Evolutionary conservation across 495 filamentous ascomycete species (phyloP), one percentile per base, ranked within the genome.

Genomic region (Lichenothelia convexa): DNA sequence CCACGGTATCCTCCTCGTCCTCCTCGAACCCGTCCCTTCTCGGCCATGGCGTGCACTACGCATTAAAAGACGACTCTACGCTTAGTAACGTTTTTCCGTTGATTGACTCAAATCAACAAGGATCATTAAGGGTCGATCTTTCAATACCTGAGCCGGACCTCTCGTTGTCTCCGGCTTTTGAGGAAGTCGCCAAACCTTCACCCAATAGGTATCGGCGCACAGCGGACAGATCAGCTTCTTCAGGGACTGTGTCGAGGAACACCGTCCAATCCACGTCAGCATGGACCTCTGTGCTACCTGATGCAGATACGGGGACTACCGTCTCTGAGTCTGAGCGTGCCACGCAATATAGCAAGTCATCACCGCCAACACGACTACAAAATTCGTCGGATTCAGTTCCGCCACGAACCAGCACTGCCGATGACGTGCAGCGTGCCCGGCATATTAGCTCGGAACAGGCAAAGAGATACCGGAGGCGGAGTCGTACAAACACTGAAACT

Each of bases 401-500:
- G 47, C 38, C 38, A 43, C 22, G 66, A 26, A 60, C 58, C 1
- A 54, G 56, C 3, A 75, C 68, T 48, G 65, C 60, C 3, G 70
- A 75, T 55, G 70, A 73, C 44, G 58, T 58, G 21, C 59, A 62
- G 21, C 22, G 54, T 15, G 54, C 66, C 21, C 50, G 41, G 53
- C 50, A 30, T 35, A 50, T 33, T 49, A 57, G 32, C 22, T 60
- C 67, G 13, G 82, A 87, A 32, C 61, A 73, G 34, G 70, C 76
- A 7, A 80, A 80, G 54, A 68, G 78, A 42, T 80, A 84, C 58
- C 65, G 85, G 42, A 70, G 85, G 47, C 69, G 84, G 37, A 93
- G 85, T 51, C 68, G 85, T 62, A 79, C 80, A 38, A 79, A 70
- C 32, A 67, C 92, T 47, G 82, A 89, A 58, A n/a, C n/a, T n/a